A percentile compares a stretch with the other conserved stretches of the same genome.
Conservation (phyloP, 2,329 filamentous ascomycete species). For the Colletotrichum sp. region DNA sequence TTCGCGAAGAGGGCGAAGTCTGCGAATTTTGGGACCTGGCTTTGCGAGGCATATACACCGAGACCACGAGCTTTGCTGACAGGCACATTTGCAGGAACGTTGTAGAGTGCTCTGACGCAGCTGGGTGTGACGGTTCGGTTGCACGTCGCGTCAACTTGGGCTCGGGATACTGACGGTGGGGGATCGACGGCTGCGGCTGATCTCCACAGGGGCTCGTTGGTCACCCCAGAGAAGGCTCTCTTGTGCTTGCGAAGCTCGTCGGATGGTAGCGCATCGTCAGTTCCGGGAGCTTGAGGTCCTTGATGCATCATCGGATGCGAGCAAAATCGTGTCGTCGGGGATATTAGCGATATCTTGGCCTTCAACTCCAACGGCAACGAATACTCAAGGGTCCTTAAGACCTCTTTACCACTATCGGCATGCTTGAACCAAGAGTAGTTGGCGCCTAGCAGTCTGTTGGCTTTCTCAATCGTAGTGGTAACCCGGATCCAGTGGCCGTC, state of each 20-base stretch:
- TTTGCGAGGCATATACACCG: slow-evolving; percentile 34
- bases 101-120: slow-evolving; percentile 50
- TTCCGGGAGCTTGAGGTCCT: neutral
- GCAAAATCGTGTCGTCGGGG: slow-evolving; percentile 45
- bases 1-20: slow-evolving; percentile 63
- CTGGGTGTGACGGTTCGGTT: slow-evolving; percentile 44
- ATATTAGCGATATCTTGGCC: slow-evolving; percentile 47
- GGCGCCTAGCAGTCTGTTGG: slow-evolving; percentile 51
- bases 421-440: slow-evolving; percentile 30
- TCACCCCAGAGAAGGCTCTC: neutral
- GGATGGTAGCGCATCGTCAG: fast-evolving
- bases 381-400: slow-evolving; percentile 39
- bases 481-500: slow-evolving; percentile 47
- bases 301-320: slow-evolving; percentile 30
- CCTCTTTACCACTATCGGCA: slow-evolving; percentile 38
- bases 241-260: neutral
- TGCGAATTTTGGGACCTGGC: slow-evolving; percentile 55
- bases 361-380: neutral
- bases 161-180: neutral
- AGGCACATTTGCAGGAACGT: slow-evolving; percentile 40
- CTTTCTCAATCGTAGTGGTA: slow-evolving; percentile 40
- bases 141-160: slow-evolving; percentile 30
- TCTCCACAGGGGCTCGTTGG: neutral
- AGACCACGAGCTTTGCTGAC: slow-evolving; percentile 30
- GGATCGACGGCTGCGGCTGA: neutral